Percentiles rank a stretch among this genome's conserved stretches.
Evolutionary conservation across 208 protist genomes (phyloP).

Genomic region (Leptomonas pyrrhocoris): DNA sequence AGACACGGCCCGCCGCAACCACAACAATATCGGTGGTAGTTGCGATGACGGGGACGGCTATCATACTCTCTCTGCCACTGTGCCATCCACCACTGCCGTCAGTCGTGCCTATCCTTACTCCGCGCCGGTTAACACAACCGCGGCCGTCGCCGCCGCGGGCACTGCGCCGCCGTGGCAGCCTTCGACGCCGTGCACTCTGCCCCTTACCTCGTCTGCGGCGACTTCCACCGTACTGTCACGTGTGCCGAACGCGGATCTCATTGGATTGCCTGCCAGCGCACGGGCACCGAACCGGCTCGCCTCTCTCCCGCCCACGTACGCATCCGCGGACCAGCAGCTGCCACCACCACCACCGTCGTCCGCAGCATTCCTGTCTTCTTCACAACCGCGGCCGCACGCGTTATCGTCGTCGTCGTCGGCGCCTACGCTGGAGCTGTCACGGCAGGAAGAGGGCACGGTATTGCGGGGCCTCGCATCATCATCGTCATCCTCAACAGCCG

Average conservation of each 20-base stretch:
- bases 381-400: too few relatives aligned
- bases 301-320: neutral
- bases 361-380: too few relatives aligned
- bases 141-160: neutral
- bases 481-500: neutral
- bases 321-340: too few relatives aligned
- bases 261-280: constrained; percentile 2
- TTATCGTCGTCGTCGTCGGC: neutral
- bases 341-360: neutral
- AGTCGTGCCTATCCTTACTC: neutral
- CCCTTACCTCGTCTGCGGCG: neutral
- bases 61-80: neutral
- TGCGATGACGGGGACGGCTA: neutral
- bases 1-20: too few relatives aligned
- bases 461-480: too few relatives aligned
- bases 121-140: neutral
- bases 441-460: neutral
- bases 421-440: neutral
- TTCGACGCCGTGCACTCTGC: neutral
- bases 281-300: constrained; percentile 4
- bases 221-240: neutral
- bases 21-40: neutral
- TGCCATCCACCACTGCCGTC: neutral
- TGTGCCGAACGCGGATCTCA: neutral
- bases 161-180: neutral